phyloP scores from a whole-genome alignment of 208 protist species.

The Leishmania mexicana region DNA sequence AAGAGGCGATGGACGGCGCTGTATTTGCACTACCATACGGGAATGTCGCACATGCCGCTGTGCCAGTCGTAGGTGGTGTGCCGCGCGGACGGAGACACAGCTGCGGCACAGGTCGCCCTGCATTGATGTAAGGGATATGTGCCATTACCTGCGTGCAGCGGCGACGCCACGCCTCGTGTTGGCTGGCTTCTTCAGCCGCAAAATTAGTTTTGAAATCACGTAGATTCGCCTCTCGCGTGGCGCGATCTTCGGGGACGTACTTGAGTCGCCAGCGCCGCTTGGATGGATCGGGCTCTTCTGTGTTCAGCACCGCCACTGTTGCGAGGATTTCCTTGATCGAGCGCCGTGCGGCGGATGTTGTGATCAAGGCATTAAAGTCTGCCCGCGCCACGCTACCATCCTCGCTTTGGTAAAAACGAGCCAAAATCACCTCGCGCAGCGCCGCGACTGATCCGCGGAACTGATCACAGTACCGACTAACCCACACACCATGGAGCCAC shows the following conservation, averaged over 20 bases:
- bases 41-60: neutral
- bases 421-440: constrained; percentile 73
- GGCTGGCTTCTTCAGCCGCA: constrained; percentile 46
- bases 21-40: constrained; percentile 18
- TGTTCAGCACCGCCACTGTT: constrained; percentile 59
- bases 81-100: constrained; percentile 35
- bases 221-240: constrained; percentile 10
- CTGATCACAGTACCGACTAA: constrained; percentile 43
- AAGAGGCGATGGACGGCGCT: neutral
- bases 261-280: constrained; percentile 71
- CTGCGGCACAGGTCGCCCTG: constrained; percentile 32
- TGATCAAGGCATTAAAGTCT: constrained; percentile 64
- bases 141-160: constrained; percentile 35
- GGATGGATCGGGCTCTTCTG: constrained; percentile 42
- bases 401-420: constrained; percentile 63
- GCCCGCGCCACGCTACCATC: constrained; percentile 54
- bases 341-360: constrained; percentile 34
- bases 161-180: constrained; percentile 57
- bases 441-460: constrained; percentile 74
- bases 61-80: neutral
- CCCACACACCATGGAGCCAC: constrained; percentile 89
- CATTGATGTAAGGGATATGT: constrained; percentile 56
- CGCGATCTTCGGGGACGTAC: constrained; percentile 44
- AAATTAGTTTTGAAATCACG: constrained; percentile 37
- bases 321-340: constrained; percentile 72